Percentiles rank a stretch among this genome's conserved stretches.
Evolutionary conservation across 2,329 filamentous ascomycete genomes (phyloP).

Genomic region (Phialophora verrucosa): DNA sequence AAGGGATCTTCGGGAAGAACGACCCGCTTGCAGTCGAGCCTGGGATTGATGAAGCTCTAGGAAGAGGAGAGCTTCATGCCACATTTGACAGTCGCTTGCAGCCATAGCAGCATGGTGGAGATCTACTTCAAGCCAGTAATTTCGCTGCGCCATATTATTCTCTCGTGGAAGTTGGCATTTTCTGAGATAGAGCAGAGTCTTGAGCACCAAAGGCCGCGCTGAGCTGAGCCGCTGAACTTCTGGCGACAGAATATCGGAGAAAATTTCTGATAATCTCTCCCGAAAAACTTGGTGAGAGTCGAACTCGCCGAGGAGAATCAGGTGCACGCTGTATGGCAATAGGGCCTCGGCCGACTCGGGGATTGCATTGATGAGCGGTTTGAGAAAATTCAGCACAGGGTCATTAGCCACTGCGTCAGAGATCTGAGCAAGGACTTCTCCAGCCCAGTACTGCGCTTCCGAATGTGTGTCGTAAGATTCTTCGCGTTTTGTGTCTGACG

Average conservation of each 20-base stretch:
- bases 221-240: slow-evolving; percentile 53
- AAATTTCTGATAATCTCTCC: slow-evolving; percentile 66
- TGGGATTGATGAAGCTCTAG: slow-evolving; percentile 73
- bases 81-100: slow-evolving; percentile 79
- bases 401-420: slow-evolving; percentile 65
- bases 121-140: slow-evolving; percentile 85
- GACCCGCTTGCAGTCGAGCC: slow-evolving; percentile 47
- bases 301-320: slow-evolving; percentile 71
- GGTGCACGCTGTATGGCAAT: slow-evolving; percentile 84
- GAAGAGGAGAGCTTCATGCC: slow-evolving; percentile 83
- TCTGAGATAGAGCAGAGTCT: slow-evolving; percentile 84
- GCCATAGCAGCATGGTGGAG: slow-evolving; percentile 71
- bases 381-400: slow-evolving; percentile 71
- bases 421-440: slow-evolving; percentile 66
- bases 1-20: slow-evolving; percentile 70
- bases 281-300: slow-evolving; percentile 69
- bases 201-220: slow-evolving; percentile 75
- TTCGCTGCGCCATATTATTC: slow-evolving; percentile 75
- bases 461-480: not conserved
- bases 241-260: slow-evolving; percentile 54
- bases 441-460: slow-evolving; percentile 60
- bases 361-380: slow-evolving; percentile 68
- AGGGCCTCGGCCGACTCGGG: slow-evolving; percentile 73
- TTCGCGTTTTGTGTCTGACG: not conserved
- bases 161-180: slow-evolving; percentile 78